Conservation (phyloP, 2,329 filamentous ascomycete species). For the Calonectria naviculata region DNA sequence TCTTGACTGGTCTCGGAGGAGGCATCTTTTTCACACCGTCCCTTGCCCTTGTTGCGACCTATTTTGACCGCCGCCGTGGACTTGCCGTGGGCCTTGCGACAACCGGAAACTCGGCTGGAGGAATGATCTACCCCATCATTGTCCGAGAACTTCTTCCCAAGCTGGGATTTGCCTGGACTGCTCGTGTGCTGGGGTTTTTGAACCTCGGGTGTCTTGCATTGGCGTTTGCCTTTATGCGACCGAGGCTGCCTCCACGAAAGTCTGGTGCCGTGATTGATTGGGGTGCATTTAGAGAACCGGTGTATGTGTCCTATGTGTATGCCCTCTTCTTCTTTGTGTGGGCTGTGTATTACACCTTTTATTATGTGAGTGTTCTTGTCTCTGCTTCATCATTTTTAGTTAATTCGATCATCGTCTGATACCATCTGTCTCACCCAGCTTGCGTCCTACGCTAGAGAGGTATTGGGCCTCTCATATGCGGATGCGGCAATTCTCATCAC, state of each 20-base stretch:
- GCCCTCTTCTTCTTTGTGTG: constrained; percentile 53
- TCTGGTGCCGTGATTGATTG: constrained; percentile 43
- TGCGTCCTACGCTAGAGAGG: constrained; percentile 40
- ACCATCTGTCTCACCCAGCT: constrained; percentile 24
- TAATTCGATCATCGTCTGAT: neutral
- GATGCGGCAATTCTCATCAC: constrained; percentile 49
- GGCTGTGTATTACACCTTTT: constrained; percentile 56
- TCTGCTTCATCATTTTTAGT: neutral
- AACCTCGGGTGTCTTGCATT: constrained; percentile 79
- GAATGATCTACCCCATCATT: constrained; percentile 63
- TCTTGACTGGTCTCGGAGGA: constrained; percentile 63
- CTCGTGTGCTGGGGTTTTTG: constrained; percentile 71
- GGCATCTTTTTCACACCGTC: constrained; percentile 67
- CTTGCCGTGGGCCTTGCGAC: constrained; percentile 69
- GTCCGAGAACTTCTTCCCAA: constrained; percentile 63
- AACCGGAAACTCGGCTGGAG: constrained; percentile 65
- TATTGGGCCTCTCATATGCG: constrained; percentile 48
- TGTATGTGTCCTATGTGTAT: constrained; percentile 46
- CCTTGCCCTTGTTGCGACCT: constrained; percentile 68
- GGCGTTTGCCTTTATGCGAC: constrained; percentile 50
- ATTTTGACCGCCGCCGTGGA: constrained; percentile 64
- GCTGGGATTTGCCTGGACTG: constrained; percentile 69
- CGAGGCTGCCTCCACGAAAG: constrained; percentile 39
- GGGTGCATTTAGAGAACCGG: constrained; percentile 47
- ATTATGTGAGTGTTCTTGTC: constrained; percentile 46